These are phyloP conservation scores for Coleophoma crateriformis DNA, from an alignment of 2,329 filamentous ascomycete species.

Conservation along the genomic window DNA sequence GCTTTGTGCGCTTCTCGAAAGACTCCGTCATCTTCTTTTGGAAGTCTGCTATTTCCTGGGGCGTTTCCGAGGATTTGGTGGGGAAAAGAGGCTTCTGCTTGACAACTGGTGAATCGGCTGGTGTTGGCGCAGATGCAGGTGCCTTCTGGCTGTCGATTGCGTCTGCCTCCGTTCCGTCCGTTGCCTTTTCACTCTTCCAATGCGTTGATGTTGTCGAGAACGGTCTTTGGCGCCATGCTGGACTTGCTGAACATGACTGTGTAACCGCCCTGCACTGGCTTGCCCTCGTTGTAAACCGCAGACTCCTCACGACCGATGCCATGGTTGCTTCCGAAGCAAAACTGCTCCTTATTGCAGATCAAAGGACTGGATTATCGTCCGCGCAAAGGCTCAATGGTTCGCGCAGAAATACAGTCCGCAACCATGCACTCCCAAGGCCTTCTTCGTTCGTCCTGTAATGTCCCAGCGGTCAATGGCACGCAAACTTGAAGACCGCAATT, in stretches of 20 bases:
- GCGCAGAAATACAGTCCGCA: too few relatives aligned
- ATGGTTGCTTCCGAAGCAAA: constrained; percentile 7
- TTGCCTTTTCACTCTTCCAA: constrained; percentile 2
- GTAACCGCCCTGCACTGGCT: constrained; percentile 13
- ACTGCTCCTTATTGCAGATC: too few relatives aligned
- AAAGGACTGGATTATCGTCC: too few relatives aligned
- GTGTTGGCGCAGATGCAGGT: too few relatives aligned
- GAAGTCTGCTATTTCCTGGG: neutral
- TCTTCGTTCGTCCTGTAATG: too few relatives aligned
- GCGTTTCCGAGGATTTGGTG: neutral
- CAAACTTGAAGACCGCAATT: too few relatives aligned
- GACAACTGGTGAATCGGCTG: too few relatives aligned
- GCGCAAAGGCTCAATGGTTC: too few relatives aligned
- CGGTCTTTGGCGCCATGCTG: constrained; percentile 15
- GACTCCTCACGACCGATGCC: constrained; percentile 23
- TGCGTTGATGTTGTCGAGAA: constrained; percentile 18
- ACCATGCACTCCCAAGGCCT: too few relatives aligned
- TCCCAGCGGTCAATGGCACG: too few relatives aligned
- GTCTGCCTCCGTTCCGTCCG: neutral
- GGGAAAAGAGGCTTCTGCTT: too few relatives aligned
- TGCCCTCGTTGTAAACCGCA: constrained; percentile 20
- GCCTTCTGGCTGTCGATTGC: too few relatives aligned
- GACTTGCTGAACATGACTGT: constrained; percentile 6
- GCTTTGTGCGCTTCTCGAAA: constrained; percentile 2
- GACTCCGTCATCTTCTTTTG: neutral